Conservation (phyloP, 1,284 basidiomycete species). For the Somion occarium region DNA sequence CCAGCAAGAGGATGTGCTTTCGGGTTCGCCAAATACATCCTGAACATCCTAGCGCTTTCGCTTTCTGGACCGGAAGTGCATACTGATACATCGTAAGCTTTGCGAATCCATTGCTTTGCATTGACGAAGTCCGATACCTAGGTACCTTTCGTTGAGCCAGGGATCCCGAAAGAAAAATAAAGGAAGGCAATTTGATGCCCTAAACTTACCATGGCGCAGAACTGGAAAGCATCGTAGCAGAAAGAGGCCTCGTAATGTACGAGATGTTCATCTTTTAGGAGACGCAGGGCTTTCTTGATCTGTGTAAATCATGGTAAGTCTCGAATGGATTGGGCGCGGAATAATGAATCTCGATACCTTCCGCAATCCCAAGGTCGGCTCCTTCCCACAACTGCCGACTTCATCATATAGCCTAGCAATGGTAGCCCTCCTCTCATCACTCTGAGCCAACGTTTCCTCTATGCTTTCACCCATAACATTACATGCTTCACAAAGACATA, state of each 20-base stretch:
- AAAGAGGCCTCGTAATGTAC: constrained; percentile 16
- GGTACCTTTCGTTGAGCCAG: too few species aligned
- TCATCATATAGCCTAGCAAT: constrained; percentile 19
- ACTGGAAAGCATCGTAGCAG: constrained; percentile 25
- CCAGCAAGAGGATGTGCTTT: constrained; percentile 18
- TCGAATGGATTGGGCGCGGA: neutral
- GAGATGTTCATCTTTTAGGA: constrained; percentile 20
- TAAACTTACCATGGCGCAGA: constrained; percentile 19
- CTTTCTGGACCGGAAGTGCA: constrained; percentile 18
- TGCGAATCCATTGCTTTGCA: constrained; percentile 23
- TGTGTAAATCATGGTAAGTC: neutral
- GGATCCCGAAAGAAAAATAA: neutral
- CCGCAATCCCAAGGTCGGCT: constrained; percentile 17
- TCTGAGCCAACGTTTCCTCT: constrained; percentile 11
- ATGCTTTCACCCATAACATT: constrained; percentile 17
- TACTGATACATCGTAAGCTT: constrained; percentile 21
- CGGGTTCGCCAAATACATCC: constrained; percentile 18
- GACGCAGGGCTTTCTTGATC: constrained; percentile 19
- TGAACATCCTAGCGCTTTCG: constrained; percentile 16
- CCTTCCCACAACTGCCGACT: constrained; percentile 16
- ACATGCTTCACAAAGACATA: constrained; percentile 45
- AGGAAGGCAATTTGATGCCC: neutral
- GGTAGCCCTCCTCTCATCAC: constrained; percentile 17
- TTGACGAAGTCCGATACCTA: constrained; percentile 21
- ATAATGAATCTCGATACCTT: constrained; percentile 14